phyloP scores from a whole-genome alignment of 129 eudicot species.

The Ambrosia trifida region DNA sequence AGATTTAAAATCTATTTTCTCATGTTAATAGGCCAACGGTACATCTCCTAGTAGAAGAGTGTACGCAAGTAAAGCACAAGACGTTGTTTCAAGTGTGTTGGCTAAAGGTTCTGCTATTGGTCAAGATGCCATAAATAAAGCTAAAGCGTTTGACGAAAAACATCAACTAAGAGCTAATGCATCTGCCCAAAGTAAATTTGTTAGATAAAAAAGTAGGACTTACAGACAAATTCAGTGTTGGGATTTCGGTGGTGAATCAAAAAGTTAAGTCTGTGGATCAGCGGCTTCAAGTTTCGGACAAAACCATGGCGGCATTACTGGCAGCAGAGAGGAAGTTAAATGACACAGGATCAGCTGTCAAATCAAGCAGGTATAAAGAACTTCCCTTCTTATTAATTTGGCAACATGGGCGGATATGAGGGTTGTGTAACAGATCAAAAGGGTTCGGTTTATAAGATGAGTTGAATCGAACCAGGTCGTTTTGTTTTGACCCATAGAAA shows the following conservation, averaged over 20 bases:
- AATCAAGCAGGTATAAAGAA: conserved; percentile 81
- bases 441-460: not conserved
- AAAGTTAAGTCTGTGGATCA: conserved; percentile 95
- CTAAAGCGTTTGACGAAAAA: conserved; percentile 93
- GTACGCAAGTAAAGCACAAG: conserved; percentile 88
- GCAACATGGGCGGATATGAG: not conserved
- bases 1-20: not conserved
- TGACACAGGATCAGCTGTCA: conserved; percentile 93
- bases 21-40: conserved; percentile 44
- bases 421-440: not conserved
- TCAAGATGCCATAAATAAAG: conserved; percentile 92
- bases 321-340: conserved; percentile 94
- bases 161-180: conserved; percentile 90
- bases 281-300: conserved; percentile 92
- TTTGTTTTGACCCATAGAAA: not conserved
- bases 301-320: conserved; percentile 93
- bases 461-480: not conserved
- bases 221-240: conserved; percentile 77
- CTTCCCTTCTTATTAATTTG: not conserved
- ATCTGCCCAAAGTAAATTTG: conserved; percentile 82
- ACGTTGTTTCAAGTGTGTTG: conserved; percentile 75
- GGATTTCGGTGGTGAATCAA: conserved; percentile 85
- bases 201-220: conserved; percentile 80
- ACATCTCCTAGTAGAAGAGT: conserved; percentile 72
- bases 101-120: conserved; percentile 91